A percentile compares a stretch with the other conserved stretches of the same genome.
Conservation (phyloP, 768 basidiomycete genomes). For the Paxillus involutus region DNA sequence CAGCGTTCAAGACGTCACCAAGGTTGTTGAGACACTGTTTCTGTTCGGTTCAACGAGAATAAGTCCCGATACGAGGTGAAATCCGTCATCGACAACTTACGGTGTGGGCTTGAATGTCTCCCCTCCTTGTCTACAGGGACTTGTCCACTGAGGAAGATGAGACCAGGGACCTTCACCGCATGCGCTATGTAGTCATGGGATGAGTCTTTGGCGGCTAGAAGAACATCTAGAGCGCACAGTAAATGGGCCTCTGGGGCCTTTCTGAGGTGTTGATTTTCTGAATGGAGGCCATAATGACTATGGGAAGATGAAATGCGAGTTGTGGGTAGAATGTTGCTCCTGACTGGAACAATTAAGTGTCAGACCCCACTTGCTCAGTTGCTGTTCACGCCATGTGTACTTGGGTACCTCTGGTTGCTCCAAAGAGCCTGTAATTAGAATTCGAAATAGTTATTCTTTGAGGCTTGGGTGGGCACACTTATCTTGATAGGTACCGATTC, state of each 20-base stretch:
- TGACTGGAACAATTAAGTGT: background rate
- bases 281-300: constrained; percentile 41
- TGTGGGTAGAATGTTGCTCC: background rate
- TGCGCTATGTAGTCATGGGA: constrained; percentile 38
- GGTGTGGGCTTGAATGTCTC: constrained; percentile 58
- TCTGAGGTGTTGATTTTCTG: constrained; percentile 56
- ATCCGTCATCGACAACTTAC: constrained; percentile 32
- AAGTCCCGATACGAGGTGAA: background rate
- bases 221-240: constrained; percentile 6
- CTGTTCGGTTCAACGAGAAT: constrained; percentile 29
- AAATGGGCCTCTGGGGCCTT: constrained; percentile 30
- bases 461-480: background rate
- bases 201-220: background rate
- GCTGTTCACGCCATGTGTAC: background rate
- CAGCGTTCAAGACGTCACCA: constrained; percentile 49
- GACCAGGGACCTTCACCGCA: constrained; percentile 54
- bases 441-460: background rate
- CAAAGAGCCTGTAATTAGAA: background rate
- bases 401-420: background rate
- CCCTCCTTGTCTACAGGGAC: constrained; percentile 51
- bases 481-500: background rate
- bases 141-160: constrained; percentile 64
- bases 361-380: background rate
- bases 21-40: constrained; percentile 59
- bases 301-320: background rate